Conservation (phyloP, 257 asterid genomes). For the Verbascum thapsus region DNA sequence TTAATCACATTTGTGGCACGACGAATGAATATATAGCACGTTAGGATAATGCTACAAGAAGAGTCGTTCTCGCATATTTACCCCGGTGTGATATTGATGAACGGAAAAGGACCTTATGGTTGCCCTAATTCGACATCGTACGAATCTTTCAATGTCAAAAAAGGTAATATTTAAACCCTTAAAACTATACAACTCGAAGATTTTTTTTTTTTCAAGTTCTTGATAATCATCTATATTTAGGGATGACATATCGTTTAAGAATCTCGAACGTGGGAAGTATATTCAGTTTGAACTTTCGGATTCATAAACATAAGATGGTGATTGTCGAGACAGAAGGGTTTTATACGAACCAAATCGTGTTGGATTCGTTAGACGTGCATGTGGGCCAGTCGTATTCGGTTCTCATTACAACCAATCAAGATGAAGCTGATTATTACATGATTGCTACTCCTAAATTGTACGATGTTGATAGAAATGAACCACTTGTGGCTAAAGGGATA, state of each 20-base stretch:
- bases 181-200: too few relatives aligned
- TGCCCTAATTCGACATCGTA: conserved; percentile 22
- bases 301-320: conserved; percentile 51
- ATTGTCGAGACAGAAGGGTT: conserved; percentile 63
- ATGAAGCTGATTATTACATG: conserved; percentile 51
- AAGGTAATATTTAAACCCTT: too few relatives aligned
- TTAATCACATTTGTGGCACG: not conserved
- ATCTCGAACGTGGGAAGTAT: conserved; percentile 49
- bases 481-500: conserved; percentile 42
- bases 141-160: conserved; percentile 36
- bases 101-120: conserved; percentile 42
- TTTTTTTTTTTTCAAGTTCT: conserved; percentile 2
- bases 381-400: conserved; percentile 58
- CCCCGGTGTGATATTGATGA: conserved; percentile 40
- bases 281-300: conserved; percentile 51
- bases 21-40: conserved; percentile 33
- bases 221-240: conserved; percentile 24
- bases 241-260: conserved; percentile 52
- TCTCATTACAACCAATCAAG: conserved; percentile 53
- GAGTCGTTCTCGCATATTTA: not conserved
- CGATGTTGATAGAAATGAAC: conserved; percentile 5
- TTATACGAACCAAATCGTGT: conserved; percentile 47
- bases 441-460: conserved; percentile 45
- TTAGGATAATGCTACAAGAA: conserved; percentile 25
- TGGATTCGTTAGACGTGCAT: conserved; percentile 56